These are phyloP conservation scores for Blastobotrys serpentis DNA, from an alignment of 1,139 yeast species.

Conservation along the genomic window DNA sequence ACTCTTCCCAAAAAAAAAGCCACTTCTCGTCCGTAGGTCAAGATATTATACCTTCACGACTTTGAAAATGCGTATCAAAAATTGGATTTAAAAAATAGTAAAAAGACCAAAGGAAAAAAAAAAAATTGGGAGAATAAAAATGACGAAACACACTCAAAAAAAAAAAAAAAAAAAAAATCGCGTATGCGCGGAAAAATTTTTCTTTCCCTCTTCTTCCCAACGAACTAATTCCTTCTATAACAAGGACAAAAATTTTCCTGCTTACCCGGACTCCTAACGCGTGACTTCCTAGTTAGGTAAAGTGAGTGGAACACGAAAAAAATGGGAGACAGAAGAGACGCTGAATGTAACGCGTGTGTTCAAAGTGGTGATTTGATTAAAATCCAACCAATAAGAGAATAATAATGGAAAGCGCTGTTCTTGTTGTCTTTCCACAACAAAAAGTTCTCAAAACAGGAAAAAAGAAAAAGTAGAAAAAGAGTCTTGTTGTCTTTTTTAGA, in stretches of 20 bases:
- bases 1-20: background rate
- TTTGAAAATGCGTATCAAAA: slow-evolving; percentile 2
- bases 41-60: background rate
- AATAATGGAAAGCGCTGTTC: no score
- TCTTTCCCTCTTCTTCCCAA: background rate
- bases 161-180: background rate
- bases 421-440: no score
- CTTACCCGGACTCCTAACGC: slow-evolving; percentile 1
- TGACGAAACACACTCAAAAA: no score
- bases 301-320: no score
- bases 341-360: no score
- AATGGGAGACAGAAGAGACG: no score
- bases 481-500: no score
- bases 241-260: background rate
- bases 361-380: no score
- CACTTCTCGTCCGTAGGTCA: background rate
- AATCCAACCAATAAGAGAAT: no score
- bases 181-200: slow-evolving; percentile 3
- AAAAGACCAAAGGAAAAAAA: slow-evolving; percentile 1
- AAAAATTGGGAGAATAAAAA: slow-evolving; percentile 1
- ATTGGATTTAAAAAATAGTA: background rate
- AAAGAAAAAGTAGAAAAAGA: no score
- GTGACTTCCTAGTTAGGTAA: background rate
- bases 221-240: no score
- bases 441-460: no score